A percentile compares a stretch with the other conserved stretches of the same genome.
phyloP scores from a whole-genome alignment of 257 asterid species.

The Echium plantagineum region DNA sequence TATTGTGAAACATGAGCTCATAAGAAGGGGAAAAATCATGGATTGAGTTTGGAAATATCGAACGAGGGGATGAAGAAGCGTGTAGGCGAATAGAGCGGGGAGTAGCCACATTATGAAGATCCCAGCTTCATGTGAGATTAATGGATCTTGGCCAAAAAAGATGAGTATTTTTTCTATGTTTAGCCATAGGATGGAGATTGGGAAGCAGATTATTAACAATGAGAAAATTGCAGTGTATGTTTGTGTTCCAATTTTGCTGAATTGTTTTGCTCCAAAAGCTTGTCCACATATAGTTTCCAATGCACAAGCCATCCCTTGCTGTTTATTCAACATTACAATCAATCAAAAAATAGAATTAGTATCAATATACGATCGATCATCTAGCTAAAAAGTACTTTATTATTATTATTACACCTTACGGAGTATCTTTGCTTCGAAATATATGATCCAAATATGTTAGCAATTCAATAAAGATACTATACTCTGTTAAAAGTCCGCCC shows the following conservation, averaged over 20 bases:
- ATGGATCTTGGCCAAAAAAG: conserved; percentile 69
- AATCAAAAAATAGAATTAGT: too few relatives aligned
- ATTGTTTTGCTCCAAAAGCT: conserved; percentile 75
- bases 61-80: conserved; percentile 43
- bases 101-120: conserved; percentile 43
- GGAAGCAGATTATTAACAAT: conserved; percentile 41
- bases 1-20: conserved; percentile 40
- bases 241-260: conserved; percentile 57
- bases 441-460: too few relatives aligned
- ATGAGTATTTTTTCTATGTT: conserved; percentile 34
- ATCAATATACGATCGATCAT: too few relatives aligned
- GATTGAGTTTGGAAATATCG: conserved; percentile 57
- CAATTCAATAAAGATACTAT: too few relatives aligned
- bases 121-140: conserved; percentile 69
- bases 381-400: too few relatives aligned
- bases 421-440: too few relatives aligned
- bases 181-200: conserved; percentile 50
- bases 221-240: conserved; percentile 58
- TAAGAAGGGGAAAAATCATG: conserved; percentile 42
- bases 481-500: too few relatives aligned
- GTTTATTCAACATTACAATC: conserved; percentile 2
- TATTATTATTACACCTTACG: too few relatives aligned
- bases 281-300: conserved; percentile 77
- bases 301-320: conserved; percentile 81
- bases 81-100: conserved; percentile 57